Conservation (phyloP, 2,329 filamentous ascomycete genomes). For the Penicillium occitanis region DNA sequence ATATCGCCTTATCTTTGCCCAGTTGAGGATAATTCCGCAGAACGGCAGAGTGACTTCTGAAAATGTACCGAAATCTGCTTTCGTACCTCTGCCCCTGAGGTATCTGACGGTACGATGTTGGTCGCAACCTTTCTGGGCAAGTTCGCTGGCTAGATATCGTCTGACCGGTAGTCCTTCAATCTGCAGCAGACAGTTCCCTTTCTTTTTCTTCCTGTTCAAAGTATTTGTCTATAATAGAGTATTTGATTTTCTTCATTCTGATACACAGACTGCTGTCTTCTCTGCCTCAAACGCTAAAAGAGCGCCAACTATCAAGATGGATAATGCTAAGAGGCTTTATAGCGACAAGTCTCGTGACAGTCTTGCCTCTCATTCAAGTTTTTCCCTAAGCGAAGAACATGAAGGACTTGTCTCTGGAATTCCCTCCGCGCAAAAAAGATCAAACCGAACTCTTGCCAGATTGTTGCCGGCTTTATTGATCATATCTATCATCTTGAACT, state of each 20-base stretch:
- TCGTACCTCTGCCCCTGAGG: not conserved
- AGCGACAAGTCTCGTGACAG: slow-evolving; percentile 10
- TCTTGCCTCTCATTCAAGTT: not conserved
- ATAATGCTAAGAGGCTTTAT: not conserved
- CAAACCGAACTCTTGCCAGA: not conserved
- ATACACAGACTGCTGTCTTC: not conserved
- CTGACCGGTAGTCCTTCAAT: not conserved
- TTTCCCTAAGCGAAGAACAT: not conserved
- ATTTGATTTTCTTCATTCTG: not conserved
- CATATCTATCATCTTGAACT: not conserved
- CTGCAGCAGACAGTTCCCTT: not conserved
- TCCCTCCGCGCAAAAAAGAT: not conserved
- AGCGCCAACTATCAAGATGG: not conserved
- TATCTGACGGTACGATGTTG: not conserved
- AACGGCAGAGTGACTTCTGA: not conserved
- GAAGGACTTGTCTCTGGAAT: slow-evolving; percentile 8
- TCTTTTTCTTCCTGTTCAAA: not conserved
- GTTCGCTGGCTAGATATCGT: not conserved
- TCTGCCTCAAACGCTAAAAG: not conserved
- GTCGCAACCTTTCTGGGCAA: not conserved
- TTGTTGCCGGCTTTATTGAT: slow-evolving; percentile 1
- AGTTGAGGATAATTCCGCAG: not conserved
- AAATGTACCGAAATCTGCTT: not conserved
- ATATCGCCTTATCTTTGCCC: not conserved
- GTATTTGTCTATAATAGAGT: not conserved